Percentiles rank a stretch among this genome's conserved stretches.
phyloP scores from a whole-genome alignment of 495 filamentous ascomycete species.

The Apodospora peruviana region DNA sequence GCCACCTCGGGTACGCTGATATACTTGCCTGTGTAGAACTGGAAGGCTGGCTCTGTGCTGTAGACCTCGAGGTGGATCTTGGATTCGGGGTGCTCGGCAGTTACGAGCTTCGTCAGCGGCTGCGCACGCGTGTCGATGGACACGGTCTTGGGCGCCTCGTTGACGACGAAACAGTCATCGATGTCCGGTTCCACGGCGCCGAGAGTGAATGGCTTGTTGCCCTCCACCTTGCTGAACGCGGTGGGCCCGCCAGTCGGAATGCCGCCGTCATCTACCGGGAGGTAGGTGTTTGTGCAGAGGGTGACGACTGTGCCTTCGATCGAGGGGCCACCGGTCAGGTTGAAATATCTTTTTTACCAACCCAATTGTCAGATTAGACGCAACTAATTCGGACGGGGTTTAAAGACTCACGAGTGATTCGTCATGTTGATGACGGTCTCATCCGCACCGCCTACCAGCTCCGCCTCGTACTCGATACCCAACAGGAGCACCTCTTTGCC shows the following conservation, averaged over 20 bases:
- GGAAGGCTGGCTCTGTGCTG: slow-evolving; percentile 92
- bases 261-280: slow-evolving; percentile 63
- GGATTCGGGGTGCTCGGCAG: slow-evolving; percentile 62
- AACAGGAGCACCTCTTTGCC: slow-evolving; percentile 61
- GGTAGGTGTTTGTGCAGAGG: slow-evolving; percentile 64
- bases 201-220: slow-evolving; percentile 63
- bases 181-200: slow-evolving; percentile 62
- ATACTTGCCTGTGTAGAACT: slow-evolving; percentile 87
- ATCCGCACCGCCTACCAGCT: slow-evolving; percentile 67
- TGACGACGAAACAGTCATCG: slow-evolving; percentile 86
- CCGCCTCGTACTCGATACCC: slow-evolving; percentile 82
- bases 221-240: slow-evolving; percentile 55
- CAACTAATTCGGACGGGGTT: background rate
- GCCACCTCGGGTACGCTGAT: slow-evolving; percentile 71
- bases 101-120: slow-evolving; percentile 58
- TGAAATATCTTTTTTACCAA: slow-evolving; percentile 75
- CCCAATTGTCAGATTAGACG: slow-evolving; percentile 6
- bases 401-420: slow-evolving; percentile 76
- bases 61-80: slow-evolving; percentile 75
- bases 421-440: slow-evolving; percentile 90
- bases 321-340: slow-evolving; percentile 60
- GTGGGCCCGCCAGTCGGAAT: slow-evolving; percentile 59
- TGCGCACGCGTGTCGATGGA: slow-evolving; percentile 69
- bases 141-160: slow-evolving; percentile 52
- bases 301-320: slow-evolving; percentile 72